Base-by-base conservation (phyloP, 2,329 filamentous ascomycete species). In the Penicillium aurantiogriseum region DNA sequence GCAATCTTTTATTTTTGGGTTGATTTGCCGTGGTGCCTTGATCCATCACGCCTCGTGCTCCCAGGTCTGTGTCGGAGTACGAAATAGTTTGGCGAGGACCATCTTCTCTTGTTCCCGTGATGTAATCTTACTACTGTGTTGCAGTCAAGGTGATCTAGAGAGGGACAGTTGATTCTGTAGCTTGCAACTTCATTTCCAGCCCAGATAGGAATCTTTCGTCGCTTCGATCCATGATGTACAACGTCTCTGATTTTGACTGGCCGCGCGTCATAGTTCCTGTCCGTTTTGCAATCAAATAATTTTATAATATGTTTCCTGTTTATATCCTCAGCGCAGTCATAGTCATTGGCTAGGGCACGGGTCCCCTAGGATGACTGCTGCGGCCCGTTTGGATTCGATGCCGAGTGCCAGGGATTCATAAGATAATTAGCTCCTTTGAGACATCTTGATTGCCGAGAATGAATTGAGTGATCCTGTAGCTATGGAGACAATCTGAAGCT, bases 211-310 rank as follows among this genome's bases (percentile, higher is more conserved):
- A 64, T 58, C 15, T 39, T 17, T 29, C 33, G 49, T 52, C 38
- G 48, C 40, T 48, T 44, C 31, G 58, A 43, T 58, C 51, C 27
- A 56, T 56, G 57, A 54, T 44, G 57, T 57, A 64, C 57, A 59
- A 47, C 31, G 31, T 54, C 51, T 36, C 15, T 40, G 21, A 56
- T 58, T 45, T 40, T 45, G 57, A 58, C 62, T 21, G 59, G 59
- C 57, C 64, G 60, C 63, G 64, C 60, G 62, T 64, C 64, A 64
- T 54, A 58, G 29, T 57, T 59, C 54, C 50, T 65, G 53, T 57
- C 36, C 19, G 55, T 50, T 56, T 63, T 33, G 35, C 53, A 62
- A 63, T 40, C 31, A 46, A 46, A 53, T 23, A 15, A 19, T 23
- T n/a, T 10, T 25, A n/a, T 38, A 47, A 43, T 51, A 55, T 27